These are phyloP conservation scores for Aspergillus leporis DNA, from an alignment of 495 filamentous ascomycete genomes.

Conservation along the genomic window DNA sequence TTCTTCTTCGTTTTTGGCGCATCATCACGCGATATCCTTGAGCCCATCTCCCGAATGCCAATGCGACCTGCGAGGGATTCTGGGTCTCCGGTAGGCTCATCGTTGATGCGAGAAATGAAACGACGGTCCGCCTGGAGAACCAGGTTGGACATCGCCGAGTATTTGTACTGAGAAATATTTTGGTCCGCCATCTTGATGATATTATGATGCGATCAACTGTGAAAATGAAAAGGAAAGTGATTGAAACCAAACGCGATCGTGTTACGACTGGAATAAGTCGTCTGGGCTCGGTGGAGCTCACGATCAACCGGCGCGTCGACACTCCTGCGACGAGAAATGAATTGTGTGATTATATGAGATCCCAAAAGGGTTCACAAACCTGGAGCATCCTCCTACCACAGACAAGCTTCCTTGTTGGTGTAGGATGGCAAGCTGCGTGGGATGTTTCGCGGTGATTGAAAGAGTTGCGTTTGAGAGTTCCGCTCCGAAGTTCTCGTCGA, in stretches of 20 bases:
- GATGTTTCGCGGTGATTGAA: constrained; percentile 18
- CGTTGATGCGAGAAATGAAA: constrained; percentile 86
- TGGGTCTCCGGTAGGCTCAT: constrained; percentile 95
- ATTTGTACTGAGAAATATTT: constrained; percentile 98
- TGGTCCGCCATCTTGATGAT: constrained; percentile 77
- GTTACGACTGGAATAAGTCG: constrained; percentile 32
- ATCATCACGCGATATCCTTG: constrained; percentile 72
- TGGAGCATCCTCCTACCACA: constrained; percentile 44
- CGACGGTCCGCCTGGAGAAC: constrained; percentile 98
- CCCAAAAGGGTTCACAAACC: constrained; percentile 40
- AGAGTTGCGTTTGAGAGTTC: constrained; percentile 19
- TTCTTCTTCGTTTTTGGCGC: constrained; percentile 78
- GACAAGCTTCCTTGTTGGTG: constrained; percentile 28
- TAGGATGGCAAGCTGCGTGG: constrained; percentile 34
- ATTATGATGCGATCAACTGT: constrained; percentile 17
- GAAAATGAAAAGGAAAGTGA: constrained; percentile 19
- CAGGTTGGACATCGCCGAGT: constrained; percentile 99
- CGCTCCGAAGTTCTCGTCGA: constrained; percentile 26
- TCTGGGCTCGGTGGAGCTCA: constrained; percentile 39
- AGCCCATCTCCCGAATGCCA: constrained; percentile 92
- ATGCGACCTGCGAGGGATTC: constrained; percentile 95
- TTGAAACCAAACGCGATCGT: constrained; percentile 18
- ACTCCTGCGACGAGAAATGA: constrained; percentile 30
- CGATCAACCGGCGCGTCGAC: constrained; percentile 35
- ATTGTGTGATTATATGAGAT: constrained; percentile 26